A percentile compares a stretch with the other conserved stretches of the same genome.
These are phyloP conservation scores for Lactuca sativa DNA, from an alignment of 129 eudicot species.

Conservation along the genomic window DNA sequence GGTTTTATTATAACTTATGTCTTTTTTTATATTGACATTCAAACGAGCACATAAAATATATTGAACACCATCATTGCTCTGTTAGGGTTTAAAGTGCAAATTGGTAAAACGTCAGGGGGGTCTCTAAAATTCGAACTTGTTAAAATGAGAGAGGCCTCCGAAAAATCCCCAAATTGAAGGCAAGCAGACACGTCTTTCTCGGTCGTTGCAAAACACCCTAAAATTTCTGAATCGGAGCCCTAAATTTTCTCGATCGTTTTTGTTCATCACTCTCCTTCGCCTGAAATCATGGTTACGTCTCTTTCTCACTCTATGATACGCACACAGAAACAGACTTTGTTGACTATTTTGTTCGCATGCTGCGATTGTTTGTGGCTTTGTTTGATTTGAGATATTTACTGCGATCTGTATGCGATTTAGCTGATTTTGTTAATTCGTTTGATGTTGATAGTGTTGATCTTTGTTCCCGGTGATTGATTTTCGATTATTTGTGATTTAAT, in stretches of 20 bases:
- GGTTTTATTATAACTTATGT: too few relatives aligned
- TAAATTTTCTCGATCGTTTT: conserved; percentile 30
- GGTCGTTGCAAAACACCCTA: conserved; percentile 10
- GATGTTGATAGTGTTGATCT: conserved; percentile 28
- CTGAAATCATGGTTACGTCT: conserved; percentile 26
- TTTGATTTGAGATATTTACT: conserved; percentile 20
- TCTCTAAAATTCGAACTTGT: not conserved
- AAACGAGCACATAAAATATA: too few relatives aligned
- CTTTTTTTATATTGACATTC: too few relatives aligned
- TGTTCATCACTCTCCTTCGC: conserved; percentile 12
- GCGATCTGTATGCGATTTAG: conserved; percentile 26
- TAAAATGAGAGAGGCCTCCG: conserved; percentile 19
- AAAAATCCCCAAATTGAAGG: conserved; percentile 28
- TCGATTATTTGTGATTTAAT: conserved; percentile 17
- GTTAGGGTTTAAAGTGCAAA: not conserved
- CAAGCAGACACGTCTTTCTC: conserved; percentile 28
- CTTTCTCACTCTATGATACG: not conserved
- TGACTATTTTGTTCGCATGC: conserved; percentile 1
- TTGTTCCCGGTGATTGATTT: conserved; percentile 15
- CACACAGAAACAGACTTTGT: conserved; percentile 5
- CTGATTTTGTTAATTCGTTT: conserved; percentile 12
- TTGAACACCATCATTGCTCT: not conserved
- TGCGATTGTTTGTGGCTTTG: not conserved
- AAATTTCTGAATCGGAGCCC: conserved; percentile 26
- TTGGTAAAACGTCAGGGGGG: conserved; percentile 1